Base-by-base conservation (phyloP, 169 alveolate species). In the Haemoproteus tartakovskyi region DNA sequence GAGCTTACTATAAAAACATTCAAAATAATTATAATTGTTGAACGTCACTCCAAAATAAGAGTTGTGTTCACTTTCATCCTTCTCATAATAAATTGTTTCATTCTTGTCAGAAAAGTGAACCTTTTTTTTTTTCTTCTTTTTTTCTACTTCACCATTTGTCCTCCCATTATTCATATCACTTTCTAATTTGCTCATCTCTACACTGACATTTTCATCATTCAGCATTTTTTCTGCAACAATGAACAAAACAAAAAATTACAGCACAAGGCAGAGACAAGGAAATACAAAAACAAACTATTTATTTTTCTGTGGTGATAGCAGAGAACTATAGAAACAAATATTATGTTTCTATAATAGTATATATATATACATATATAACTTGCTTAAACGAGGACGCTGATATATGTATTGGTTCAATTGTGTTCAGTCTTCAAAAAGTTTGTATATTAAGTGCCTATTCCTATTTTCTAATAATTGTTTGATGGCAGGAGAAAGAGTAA, bases 21-120 rank as follows among this genome's bases (percentile, higher is more conserved):
- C 82, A 54, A 67, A 51, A 43, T 67, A 67, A 47, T 67, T 67
- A 67, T 54, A 67, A 12, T 67, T 67, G 22, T 67, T 67, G 26
- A 67, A 9, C 8, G 82, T n/a, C 51, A 67, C 40, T 41, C 56
- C 56, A 57, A 67, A 67, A 54, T 67, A 67, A 33, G n/a, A n/a
- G n/a, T 47, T 67, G 24, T 67, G 51, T 67, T 67, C 82, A 54
- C 29, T 67, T 67, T 67, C 82, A 60, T 67, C 82, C 14, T 67
- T 67, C 33, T 67, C 82, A 41, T 67, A 67, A 67, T 67, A 67
- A 54, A 67, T 52, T 2, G 82, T 67, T 67, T 67, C 82, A 41
- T 67, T 67, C 11, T 67, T 51, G 29, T 67, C 74, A 40, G 82
- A 67, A 67, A 67, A 67, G 38, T 67, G 82, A 4, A 67, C 82